Evolutionary conservation across 2,329 filamentous ascomycete species (phyloP), one percentile per base, ranked within the genome.

Genomic region (Colletotrichum magnum): DNA sequence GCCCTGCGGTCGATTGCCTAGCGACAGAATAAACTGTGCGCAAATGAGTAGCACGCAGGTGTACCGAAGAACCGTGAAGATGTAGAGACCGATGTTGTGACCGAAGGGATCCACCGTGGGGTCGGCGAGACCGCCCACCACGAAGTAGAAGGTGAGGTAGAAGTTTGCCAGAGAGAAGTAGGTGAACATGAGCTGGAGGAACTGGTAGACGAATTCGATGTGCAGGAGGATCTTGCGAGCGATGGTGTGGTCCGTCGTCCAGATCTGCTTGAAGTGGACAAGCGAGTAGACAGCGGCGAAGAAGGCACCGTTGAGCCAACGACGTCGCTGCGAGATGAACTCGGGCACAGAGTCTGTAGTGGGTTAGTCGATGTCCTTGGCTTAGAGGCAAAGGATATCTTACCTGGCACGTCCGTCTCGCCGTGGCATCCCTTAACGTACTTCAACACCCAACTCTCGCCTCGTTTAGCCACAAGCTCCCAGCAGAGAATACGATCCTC

Each of bases 121-220:
- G 75, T 98, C 94, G 0, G 93, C 88, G 16, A 99, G 87, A 48
- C 95, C 97, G 51, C 96, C 96, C 24, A 94, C 94, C 73, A 99
- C 92, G 84, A 99, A 99, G 87, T 95, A 99, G 83, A 99, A 99
- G 67, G 95, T 97, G 60, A 99, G 90, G 80, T 98, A 99, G 86
- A 98, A 99, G 85, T 99, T 99, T 80, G 95, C 95, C 48, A 99
- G 90, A 12, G 95, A 97, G 85, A 99, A 98, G 85, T 94, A 99
- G 53, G 96, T 99, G 84, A 99, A 99, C 70, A 97, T 81, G 15
- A 99, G 89, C 77, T 94, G 93, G 74, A 98, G 87, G 78, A 97
- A 92, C 79, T 99, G 96, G 81, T 99, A 99, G 74, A 97, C 80
- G 78, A 98, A 98, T 79, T 99, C 96, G 74, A 98, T 90, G 80